Conservation (phyloP, 768 basidiomycete genomes). For the Serendipita indica region DNA sequence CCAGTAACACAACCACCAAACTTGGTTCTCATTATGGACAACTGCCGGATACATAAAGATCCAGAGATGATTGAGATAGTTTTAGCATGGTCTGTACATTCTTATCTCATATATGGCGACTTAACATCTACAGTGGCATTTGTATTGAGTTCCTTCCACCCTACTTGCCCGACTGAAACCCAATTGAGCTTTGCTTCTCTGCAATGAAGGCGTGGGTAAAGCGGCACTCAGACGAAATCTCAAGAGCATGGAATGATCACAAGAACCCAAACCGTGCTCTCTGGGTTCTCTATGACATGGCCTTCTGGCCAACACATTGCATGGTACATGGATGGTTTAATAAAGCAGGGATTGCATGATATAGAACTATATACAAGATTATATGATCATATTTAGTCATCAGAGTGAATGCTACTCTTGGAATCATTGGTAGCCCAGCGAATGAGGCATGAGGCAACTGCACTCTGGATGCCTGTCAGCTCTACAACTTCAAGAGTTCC, state of each 20-base stretch:
- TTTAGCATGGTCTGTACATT: slow-evolving; percentile 5
- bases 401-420: too few species aligned
- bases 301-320: too few species aligned
- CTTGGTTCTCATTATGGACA: slow-evolving; percentile 27
- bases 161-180: slow-evolving; percentile 30
- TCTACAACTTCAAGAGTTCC: too few species aligned
- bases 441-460: too few species aligned
- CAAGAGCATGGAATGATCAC: background rate
- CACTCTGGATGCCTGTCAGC: too few species aligned
- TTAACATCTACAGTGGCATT: slow-evolving; percentile 2
- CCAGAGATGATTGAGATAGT: slow-evolving; percentile 14
- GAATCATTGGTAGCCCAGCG: too few species aligned
- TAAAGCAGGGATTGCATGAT: too few species aligned
- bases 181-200: slow-evolving; percentile 29
- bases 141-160: slow-evolving; percentile 22
- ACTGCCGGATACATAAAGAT: slow-evolving; percentile 27
- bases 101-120: background rate
- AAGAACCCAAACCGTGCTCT: too few species aligned
- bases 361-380: too few species aligned
- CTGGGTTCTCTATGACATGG: too few species aligned
- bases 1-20: slow-evolving; percentile 8
- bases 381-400: too few species aligned
- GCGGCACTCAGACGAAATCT: background rate
- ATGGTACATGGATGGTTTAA: too few species aligned
- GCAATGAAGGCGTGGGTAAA: slow-evolving; percentile 20